Conservation (phyloP, 2,329 filamentous ascomycete species). For the Colletotrichum sp. region DNA sequence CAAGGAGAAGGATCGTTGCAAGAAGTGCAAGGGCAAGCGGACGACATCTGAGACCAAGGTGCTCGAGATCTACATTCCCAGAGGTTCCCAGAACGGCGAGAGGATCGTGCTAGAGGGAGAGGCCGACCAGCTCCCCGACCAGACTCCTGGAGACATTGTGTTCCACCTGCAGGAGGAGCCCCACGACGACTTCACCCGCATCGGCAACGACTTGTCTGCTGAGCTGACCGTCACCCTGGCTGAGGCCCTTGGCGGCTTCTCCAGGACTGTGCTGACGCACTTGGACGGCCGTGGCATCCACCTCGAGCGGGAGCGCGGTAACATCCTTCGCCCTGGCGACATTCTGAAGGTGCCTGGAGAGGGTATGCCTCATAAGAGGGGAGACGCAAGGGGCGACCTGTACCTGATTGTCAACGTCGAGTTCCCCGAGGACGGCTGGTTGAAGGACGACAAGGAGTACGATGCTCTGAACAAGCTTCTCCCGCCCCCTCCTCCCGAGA, state of each 20-base stretch:
- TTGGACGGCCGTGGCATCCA: constrained; percentile 91
- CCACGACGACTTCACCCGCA: constrained; percentile 82
- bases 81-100: constrained; percentile 85
- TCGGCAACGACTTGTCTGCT: constrained; percentile 83
- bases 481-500: constrained; percentile 65
- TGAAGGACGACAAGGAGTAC: constrained; percentile 72
- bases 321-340: constrained; percentile 82
- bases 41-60: constrained; percentile 90
- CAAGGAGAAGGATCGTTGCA: constrained; percentile 97
- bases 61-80: constrained; percentile 93
- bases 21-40: constrained; percentile 96
- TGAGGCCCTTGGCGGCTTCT: constrained; percentile 89
- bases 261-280: constrained; percentile 87
- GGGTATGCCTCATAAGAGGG: constrained; percentile 92
- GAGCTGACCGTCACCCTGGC: constrained; percentile 80
- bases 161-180: constrained; percentile 85
- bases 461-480: constrained; percentile 77
- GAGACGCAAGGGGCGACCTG: constrained; percentile 83
- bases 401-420: constrained; percentile 86
- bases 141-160: constrained; percentile 90
- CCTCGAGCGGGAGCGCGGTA: constrained; percentile 79
- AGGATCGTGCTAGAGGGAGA: constrained; percentile 90
- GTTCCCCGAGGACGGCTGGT: constrained; percentile 89
- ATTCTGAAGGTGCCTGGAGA: constrained; percentile 86
- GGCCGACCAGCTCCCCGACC: constrained; percentile 89